Evolutionary conservation across 1,284 basidiomycete genomes (phyloP), one percentile per base, ranked within the genome.

Genomic region (Cerioporus squamosus): DNA sequence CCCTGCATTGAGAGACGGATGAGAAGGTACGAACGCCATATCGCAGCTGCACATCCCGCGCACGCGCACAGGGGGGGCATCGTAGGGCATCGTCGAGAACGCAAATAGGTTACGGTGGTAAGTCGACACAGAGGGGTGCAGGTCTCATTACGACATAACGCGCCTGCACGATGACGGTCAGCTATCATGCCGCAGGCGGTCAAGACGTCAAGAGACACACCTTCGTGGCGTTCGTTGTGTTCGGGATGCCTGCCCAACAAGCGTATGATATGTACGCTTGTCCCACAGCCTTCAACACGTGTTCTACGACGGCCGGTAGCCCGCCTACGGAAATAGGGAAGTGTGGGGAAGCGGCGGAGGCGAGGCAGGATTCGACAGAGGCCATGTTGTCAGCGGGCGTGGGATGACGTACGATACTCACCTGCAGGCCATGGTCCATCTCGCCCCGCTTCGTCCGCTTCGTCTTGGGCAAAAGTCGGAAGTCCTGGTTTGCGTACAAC

Each of bases 51-150:
- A 51, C 39, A 23, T 36, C 33, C 3, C 12, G 44, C 23, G 44
- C 51, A 18, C 38, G 54, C 31, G 39, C 59, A 52, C 44, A 43
- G 31, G 29, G n/a, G n/a, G n/a, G n/a, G n/a, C n/a, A n/a, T n/a
- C n/a, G n/a, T n/a, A n/a, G n/a, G 39, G 39, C 22, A 51, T 55
- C 42, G 58, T 52, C 53, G 50, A 46, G 44, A 44, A 55, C 44
- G 33, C 29, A 47, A 20, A 48, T 50, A 24, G 51, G 8, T 45
- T 56, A 49, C 15, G 38, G 36, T 33, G 12, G 44, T 22, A 45
- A 18, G 40, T 45, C 57, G 33, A 54, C 24, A 49, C 47, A 33
- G 38, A 53, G 44, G 40, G 36, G 15, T 22, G 42, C 24, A 51
- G 20, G 53, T 50, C 53, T 47, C n/a, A 46, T 44, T 51, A 48